Percentiles rank a stretch among this genome's conserved stretches.
Evolutionary conservation across 805 yeast species (phyloP).

Genomic region (Lachancea thermotolerans): DNA sequence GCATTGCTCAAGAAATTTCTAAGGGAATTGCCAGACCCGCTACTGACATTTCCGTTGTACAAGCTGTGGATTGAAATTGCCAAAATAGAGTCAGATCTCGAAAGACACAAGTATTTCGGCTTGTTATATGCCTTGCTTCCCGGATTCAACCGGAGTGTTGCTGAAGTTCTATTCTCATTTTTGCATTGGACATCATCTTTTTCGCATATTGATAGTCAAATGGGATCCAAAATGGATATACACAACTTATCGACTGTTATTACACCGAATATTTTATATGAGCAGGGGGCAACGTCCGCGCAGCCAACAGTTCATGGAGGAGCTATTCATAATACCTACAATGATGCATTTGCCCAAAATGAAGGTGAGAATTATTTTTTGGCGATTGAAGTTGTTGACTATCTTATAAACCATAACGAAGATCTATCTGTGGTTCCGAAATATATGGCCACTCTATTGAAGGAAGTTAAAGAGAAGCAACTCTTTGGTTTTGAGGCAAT

Average conservation of each 20-base stretch:
- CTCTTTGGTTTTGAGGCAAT: conserved; percentile 16
- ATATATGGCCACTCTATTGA: conserved; percentile 47
- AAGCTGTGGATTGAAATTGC: conserved; percentile 74
- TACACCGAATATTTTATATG: conserved; percentile 81
- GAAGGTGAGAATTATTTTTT: conserved; percentile 70
- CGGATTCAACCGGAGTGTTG: conserved; percentile 67
- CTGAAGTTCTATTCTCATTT: conserved; percentile 80
- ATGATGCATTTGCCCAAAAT: conserved; percentile 36
- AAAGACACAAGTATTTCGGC: conserved; percentile 47
- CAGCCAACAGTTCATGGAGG: conserved; percentile 20
- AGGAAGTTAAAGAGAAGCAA: conserved; percentile 23
- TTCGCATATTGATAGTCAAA: conserved; percentile 84
- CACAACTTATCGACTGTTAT: conserved; percentile 93
- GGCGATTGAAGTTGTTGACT: conserved; percentile 86
- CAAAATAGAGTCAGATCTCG: conserved; percentile 40
- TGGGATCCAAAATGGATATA: conserved; percentile 92
- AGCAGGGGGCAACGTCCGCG: conserved; percentile 36
- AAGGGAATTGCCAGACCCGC: conserved; percentile 88
- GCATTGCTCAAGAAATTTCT: conserved; percentile 87
- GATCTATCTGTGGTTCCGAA: conserved; percentile 71
- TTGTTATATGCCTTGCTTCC: conserved; percentile 75
- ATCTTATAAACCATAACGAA: conserved; percentile 73
- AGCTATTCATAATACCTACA: conserved; percentile 25
- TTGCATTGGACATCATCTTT: conserved; percentile 95
- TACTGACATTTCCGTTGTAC: conserved; percentile 68